Base-by-base conservation (phyloP, 2,329 filamentous ascomycete species). In the Aspergillus japonicus region DNA sequence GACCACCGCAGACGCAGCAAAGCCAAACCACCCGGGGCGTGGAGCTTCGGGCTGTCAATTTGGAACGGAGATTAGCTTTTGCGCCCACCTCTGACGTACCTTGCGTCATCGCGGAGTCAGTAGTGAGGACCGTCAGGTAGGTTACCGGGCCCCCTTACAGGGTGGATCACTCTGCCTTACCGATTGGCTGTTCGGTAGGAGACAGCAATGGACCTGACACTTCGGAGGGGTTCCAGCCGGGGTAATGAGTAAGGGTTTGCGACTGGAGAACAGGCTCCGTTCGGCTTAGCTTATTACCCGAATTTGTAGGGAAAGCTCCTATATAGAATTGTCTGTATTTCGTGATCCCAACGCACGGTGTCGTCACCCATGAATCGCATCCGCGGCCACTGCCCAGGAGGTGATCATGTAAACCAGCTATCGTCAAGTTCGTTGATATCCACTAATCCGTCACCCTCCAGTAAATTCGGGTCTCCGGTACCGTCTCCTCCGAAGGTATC, bases 351-450 rank as follows among this genome's bases (percentile, higher is more conserved):
- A 44, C 16, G n/a, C 39, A 42, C 14, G 6, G 6, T 44, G 39
- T 44, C 14, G 39, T 19, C 39, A 16, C 39, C 6, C 16, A 16
- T 44, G 21, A 53, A 24, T 31, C 24, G 16, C 23, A 35, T 47
- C n/a, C 24, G 24, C 8, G 11, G 16, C 16, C 14, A 19, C 39
- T 44, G 14, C 39, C 39, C 14, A 16, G 39, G 6, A 31, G 39
- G 11, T n/a, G 8, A 56, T 72, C 62, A 75, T 53, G 57, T 68
- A 62, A 78, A 76, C 75, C 75, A 78, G 59, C 70, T 74, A 62
- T 78, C 75, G 50, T 78, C 76, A 50, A 79, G 58, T 58, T 78
- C 76, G 26, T 71, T 73, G 39, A 77, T 69, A 35, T 77, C 74
- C 66, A 77, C 73, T 63, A 76, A 47, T 29, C 60, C 70, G 56